These are phyloP conservation scores for Goniomonas avonlea DNA, from an alignment of 78 protist species.

Conservation along the genomic window DNA sequence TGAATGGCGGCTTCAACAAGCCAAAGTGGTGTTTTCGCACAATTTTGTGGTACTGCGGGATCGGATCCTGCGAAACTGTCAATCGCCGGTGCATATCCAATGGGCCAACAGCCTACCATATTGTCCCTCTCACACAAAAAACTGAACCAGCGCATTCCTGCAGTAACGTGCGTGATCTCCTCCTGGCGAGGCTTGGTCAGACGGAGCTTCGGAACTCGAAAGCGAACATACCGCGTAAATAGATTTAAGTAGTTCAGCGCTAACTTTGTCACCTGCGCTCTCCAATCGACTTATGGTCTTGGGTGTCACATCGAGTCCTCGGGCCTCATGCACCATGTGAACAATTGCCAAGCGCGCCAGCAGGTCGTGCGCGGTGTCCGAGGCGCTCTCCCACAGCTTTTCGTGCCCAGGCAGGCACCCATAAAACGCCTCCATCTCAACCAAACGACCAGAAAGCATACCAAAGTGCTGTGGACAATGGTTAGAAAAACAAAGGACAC, in stretches of 20 bases:
- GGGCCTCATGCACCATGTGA: slow-evolving; percentile 42
- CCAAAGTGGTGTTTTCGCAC: not conserved
- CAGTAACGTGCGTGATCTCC: slow-evolving; percentile 26
- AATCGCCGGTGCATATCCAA: not conserved
- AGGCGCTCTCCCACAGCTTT: slow-evolving; percentile 17
- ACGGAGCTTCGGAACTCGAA: too few relatives aligned
- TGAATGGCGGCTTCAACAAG: slow-evolving; percentile 17
- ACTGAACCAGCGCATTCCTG: slow-evolving; percentile 5
- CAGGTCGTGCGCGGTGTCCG: slow-evolving; percentile 17
- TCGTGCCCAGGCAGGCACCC: too few relatives aligned
- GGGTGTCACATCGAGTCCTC: slow-evolving; percentile 36
- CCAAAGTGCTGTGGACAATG: too few relatives aligned
- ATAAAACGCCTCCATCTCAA: too few relatives aligned
- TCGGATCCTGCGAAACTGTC: not conserved
- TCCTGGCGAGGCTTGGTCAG: too few relatives aligned
- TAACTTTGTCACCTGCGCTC: too few relatives aligned
- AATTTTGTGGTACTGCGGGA: not conserved
- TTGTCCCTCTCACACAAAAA: not conserved
- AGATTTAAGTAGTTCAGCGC: not conserved
- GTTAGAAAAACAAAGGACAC: too few relatives aligned
- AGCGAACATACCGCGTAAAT: too few relatives aligned
- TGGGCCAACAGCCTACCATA: not conserved
- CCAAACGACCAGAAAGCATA: too few relatives aligned
- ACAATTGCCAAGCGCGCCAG: slow-evolving; percentile 34
- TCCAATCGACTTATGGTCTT: too few relatives aligned